Evolutionary conservation across 257 asterid species (phyloP), one percentile per base, ranked within the genome.

Genomic region (Striga asiatica): DNA sequence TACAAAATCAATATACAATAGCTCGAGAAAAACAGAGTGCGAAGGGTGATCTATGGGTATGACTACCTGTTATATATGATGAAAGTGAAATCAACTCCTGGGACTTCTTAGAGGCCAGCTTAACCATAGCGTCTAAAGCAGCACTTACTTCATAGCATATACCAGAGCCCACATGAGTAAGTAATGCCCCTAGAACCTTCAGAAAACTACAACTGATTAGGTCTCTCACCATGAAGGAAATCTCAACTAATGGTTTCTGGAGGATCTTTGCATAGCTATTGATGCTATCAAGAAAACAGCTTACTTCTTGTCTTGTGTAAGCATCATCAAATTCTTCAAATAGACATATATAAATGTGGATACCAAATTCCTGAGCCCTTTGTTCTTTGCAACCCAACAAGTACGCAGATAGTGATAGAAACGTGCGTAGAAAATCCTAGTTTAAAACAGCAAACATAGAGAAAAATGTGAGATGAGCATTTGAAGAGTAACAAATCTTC

Each of bases 151-250:
- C 94, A 72, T 65, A 63, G 71, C 60, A 62, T 51, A 81, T 68
- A 61, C 96, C 93, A 70, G 94, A 83, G 68, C 96, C 96, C 66
- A 83, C 83, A 50, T 87, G 96, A 22, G 93, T 73, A 49, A 81
- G 71, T 69, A 87, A 74, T 71, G 92, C 85, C 71, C 94, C 96
- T 66, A 87, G 55, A 76, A 87, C 84, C 96, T 86, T 71, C 64
- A 73, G 11, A 69, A 55, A 39, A 42, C 9, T 23, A 27, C 42
- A 41, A 20, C 34, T 37, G 11, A 56, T 56, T 64, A 62, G 60
- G 72, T 31, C 61, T 70, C n/a, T 67, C 55, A 60, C 70, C 66
- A 58, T 65, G 65, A 69, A 43, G 37, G 52, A 34, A 37, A 59
- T 37, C 16, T 42, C 34, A 52, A 41, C 23, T 37, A 17, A 22